These are phyloP conservation scores for Colletotrichum neosansevieriae DNA, from an alignment of 2,329 filamentous ascomycete genomes.

Conservation along the genomic window DNA sequence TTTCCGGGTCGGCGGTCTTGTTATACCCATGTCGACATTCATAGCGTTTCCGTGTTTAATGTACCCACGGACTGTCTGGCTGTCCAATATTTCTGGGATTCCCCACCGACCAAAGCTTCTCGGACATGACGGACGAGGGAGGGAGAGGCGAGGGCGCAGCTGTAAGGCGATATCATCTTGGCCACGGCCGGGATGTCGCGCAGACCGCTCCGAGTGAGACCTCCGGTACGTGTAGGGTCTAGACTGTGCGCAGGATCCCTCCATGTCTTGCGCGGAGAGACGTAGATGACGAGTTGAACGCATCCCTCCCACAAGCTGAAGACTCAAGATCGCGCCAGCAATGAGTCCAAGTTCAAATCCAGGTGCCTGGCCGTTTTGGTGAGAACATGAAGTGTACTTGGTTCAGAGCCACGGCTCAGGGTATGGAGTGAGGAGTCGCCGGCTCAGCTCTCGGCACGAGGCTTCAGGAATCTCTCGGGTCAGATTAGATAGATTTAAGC, in stretches of 20 bases:
- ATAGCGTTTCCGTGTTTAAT: neutral
- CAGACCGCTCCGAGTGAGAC: constrained; percentile 21
- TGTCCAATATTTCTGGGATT: neutral
- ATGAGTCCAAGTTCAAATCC: neutral
- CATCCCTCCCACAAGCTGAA: constrained; percentile 23
- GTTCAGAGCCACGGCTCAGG: neutral
- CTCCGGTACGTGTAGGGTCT: constrained; percentile 15
- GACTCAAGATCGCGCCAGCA: neutral
- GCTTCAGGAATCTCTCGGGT: neutral
- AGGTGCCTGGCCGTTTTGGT: neutral
- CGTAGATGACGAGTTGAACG: constrained; percentile 15
- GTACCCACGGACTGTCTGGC: neutral
- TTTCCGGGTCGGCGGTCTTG: neutral
- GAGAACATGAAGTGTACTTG: neutral
- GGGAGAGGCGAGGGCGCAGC: neutral
- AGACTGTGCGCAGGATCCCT: constrained; percentile 4
- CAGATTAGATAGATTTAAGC: neutral
- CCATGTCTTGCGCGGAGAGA: constrained; percentile 26
- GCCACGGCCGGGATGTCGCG: constrained; percentile 1
- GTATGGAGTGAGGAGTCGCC: neutral
- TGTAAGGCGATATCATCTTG: neutral
- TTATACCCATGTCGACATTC: neutral
- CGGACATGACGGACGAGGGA: neutral
- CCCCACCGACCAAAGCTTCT: constrained; percentile 5
- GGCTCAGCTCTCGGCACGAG: neutral